Evolutionary conservation across 768 basidiomycete species (phyloP).

Genomic region (Trametes gibbosa): DNA sequence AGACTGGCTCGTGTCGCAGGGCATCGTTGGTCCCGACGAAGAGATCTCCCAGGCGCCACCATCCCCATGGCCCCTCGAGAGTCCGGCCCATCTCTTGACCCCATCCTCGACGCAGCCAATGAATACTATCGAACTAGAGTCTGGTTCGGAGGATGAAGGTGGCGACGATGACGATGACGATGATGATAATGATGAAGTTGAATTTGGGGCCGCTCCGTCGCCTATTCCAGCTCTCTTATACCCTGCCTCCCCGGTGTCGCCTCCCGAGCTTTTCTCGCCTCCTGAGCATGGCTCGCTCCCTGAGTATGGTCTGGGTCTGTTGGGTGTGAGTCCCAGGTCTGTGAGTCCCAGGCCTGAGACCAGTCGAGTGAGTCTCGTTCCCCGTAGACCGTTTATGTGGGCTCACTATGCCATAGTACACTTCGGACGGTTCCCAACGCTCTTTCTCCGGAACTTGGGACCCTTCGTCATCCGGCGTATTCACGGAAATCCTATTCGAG

Average conservation of each 20-base stretch:
- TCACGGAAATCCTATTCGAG: slow-evolving; percentile 3
- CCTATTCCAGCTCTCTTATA: neutral
- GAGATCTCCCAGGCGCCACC: neutral
- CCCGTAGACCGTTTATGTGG: too few relatives aligned
- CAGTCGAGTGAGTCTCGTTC: neutral
- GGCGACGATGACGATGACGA: too few relatives aligned
- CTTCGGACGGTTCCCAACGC: slow-evolving; percentile 2
- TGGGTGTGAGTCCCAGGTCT: neutral
- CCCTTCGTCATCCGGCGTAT: neutral
- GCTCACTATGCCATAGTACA: neutral
- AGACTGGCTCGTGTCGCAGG: slow-evolving; percentile 25
- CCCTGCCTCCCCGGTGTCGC: neutral
- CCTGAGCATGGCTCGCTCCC: neutral
- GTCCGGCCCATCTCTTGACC: neutral
- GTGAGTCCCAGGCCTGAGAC: neutral
- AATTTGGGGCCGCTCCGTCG: neutral
- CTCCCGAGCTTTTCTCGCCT: neutral
- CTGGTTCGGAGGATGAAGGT: neutral
- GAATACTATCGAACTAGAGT: neutral
- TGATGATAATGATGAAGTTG: too few relatives aligned
- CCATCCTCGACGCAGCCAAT: neutral
- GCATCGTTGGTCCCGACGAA: slow-evolving; percentile 19
- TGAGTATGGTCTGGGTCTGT: neutral
- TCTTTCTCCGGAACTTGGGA: slow-evolving; percentile 19
- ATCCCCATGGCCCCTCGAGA: neutral